A percentile compares a stretch with the other conserved stretches of the same genome.
Conservation (phyloP, 805 yeast species). For the Lipomyces chichibuensis region DNA sequence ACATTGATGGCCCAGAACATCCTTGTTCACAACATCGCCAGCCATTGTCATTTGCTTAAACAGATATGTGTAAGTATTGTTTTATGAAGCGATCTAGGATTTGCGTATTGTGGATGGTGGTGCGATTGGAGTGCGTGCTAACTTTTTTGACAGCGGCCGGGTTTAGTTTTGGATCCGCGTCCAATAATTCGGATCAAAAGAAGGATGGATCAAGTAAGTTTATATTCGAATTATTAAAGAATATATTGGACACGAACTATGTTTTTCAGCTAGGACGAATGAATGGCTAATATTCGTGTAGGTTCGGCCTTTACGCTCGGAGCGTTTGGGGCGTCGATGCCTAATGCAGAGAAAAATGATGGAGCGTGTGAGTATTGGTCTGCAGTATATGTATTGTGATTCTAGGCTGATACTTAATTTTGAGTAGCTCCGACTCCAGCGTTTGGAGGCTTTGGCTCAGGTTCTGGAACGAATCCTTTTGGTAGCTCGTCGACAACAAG, state of each 20-base stretch:
- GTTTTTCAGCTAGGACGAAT: neutral
- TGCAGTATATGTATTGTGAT: neutral
- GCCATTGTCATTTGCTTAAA: neutral
- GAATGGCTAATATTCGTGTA: neutral
- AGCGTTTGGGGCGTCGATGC: neutral
- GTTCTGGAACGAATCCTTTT: conserved; percentile 5
- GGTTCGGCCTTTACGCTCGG: neutral
- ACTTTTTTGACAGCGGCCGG: neutral
- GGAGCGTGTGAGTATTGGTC: neutral
- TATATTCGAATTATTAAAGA: neutral
- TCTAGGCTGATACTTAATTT: neutral
- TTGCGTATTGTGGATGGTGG: neutral
- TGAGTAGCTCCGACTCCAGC: neutral
- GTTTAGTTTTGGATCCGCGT: neutral
- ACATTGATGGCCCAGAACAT: neutral
- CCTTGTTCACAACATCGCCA: neutral
- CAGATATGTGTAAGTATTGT: neutral
- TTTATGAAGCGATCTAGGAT: neutral
- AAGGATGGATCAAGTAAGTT: conserved; percentile 16
- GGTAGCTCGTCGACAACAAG: conserved; percentile 6
- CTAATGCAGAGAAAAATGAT: conserved; percentile 1
- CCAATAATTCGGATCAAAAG: conserved; percentile 12
- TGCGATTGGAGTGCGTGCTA: neutral
- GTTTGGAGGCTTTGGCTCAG: neutral
- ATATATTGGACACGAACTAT: neutral